Conservation (phyloP, 805 yeast species). For the Metschnikowia rubicola region DNA sequence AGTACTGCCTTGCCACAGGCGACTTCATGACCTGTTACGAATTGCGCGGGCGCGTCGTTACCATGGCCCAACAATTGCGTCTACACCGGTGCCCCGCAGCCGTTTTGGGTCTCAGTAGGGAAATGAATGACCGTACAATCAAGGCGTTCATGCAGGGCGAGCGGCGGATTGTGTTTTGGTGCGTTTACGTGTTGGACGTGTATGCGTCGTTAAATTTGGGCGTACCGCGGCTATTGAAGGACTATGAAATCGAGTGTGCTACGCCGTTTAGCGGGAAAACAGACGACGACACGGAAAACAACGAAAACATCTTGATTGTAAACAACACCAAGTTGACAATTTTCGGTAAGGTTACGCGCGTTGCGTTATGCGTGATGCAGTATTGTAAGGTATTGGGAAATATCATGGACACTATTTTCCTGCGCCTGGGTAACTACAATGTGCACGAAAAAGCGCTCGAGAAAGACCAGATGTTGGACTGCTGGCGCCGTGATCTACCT, state of each 20-base stretch:
- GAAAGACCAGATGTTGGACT: constrained; percentile 66
- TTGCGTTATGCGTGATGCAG: constrained; percentile 62
- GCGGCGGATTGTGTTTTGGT: constrained; percentile 81
- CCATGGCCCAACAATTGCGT: constrained; percentile 83
- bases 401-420: constrained; percentile 67
- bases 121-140: constrained; percentile 33
- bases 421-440: constrained; percentile 45
- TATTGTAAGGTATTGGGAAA: constrained; percentile 71
- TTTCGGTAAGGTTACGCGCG: constrained; percentile 66
- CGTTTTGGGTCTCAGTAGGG: constrained; percentile 59
- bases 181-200: constrained; percentile 70
- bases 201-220: constrained; percentile 76
- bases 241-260: constrained; percentile 82
- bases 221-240: constrained; percentile 76
- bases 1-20: constrained; percentile 70
- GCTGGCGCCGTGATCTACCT: constrained; percentile 76
- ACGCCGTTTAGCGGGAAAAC: constrained; percentile 59
- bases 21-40: constrained; percentile 73
- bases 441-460: constrained; percentile 25
- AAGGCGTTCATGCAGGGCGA: constrained; percentile 75
- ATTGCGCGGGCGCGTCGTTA: constrained; percentile 67
- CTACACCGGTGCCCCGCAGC: constrained; percentile 86
- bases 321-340: constrained; percentile 57
- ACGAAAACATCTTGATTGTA: constrained; percentile 55
- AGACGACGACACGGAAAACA: constrained; percentile 34